Percentiles rank a stretch among this genome's conserved stretches.
Evolutionary conservation across 2,329 filamentous ascomycete genomes (phyloP).

Genomic region (Aspergillus fructus): DNA sequence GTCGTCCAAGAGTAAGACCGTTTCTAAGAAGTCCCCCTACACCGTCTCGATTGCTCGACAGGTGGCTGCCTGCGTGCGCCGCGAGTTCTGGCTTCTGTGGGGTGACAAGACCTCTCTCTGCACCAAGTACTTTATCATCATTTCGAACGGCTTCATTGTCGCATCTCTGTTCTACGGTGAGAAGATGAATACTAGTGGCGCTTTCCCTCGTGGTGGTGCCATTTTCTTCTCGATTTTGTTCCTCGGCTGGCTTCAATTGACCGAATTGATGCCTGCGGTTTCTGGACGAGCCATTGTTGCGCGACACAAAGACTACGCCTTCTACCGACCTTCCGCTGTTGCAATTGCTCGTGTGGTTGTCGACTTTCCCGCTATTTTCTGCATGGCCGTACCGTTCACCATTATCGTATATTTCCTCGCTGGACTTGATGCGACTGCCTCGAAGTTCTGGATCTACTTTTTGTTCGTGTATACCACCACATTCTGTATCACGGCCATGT

Average conservation of each 20-base stretch:
- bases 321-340: constrained; percentile 68
- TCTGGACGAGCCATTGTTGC: constrained; percentile 68
- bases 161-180: constrained; percentile 76
- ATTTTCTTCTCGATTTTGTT: constrained; percentile 68
- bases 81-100: constrained; percentile 76
- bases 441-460: constrained; percentile 67
- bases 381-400: constrained; percentile 60
- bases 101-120: constrained; percentile 73
- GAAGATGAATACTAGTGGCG: constrained; percentile 57
- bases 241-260: constrained; percentile 69
- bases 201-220: constrained; percentile 63
- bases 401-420: constrained; percentile 68
- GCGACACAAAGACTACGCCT: constrained; percentile 67
- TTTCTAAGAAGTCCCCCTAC: constrained; percentile 69
- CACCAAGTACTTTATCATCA: constrained; percentile 77
- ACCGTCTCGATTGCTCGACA: constrained; percentile 74
- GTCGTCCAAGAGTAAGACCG: constrained; percentile 64
- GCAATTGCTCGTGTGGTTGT: constrained; percentile 61
- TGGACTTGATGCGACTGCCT: constrained; percentile 56
- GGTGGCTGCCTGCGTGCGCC: constrained; percentile 59
- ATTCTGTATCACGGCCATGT: constrained; percentile 62
- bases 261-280: constrained; percentile 76
- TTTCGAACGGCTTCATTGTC: constrained; percentile 72
- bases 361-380: constrained; percentile 61
- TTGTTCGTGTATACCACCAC: constrained; percentile 64